Evolutionary conservation across 2,329 filamentous ascomycete species (phyloP).

Genomic region (Paracorniculantispora psalliotae): DNA sequence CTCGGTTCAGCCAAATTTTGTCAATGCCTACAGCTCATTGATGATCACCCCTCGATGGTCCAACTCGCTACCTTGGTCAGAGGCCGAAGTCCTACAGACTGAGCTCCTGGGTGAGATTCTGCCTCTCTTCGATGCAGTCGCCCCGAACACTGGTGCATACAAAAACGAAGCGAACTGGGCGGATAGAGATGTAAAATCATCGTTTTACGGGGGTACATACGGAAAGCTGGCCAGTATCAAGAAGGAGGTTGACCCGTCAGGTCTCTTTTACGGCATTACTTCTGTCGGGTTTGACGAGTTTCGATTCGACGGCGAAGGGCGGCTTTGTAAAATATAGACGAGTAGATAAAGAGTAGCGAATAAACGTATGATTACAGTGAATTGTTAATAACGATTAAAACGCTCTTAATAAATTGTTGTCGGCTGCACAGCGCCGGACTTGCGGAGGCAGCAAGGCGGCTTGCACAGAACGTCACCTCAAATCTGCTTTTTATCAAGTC

Average conservation of each 20-base stretch:
- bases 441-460: no score
- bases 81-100: background rate
- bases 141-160: background rate
- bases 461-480: no score
- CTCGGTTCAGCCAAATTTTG: background rate
- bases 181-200: background rate
- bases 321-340: background rate
- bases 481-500: background rate
- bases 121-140: background rate
- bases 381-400: no score
- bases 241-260: constrained; percentile 38
- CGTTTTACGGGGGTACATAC: background rate
- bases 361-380: no score
- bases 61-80: background rate
- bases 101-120: background rate
- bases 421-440: no score
- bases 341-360: background rate
- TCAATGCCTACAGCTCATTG: background rate
- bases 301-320: constrained; percentile 24
- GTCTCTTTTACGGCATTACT: constrained; percentile 39
- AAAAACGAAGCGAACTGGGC: background rate
- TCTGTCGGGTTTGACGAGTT: constrained; percentile 44
- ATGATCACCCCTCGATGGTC: background rate
- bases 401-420: no score
- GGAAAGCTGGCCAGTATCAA: constrained; percentile 30